Evolutionary conservation across 257 asterid species (phyloP), one percentile per base, ranked within the genome.

Genomic region (Ilex asprella): DNA sequence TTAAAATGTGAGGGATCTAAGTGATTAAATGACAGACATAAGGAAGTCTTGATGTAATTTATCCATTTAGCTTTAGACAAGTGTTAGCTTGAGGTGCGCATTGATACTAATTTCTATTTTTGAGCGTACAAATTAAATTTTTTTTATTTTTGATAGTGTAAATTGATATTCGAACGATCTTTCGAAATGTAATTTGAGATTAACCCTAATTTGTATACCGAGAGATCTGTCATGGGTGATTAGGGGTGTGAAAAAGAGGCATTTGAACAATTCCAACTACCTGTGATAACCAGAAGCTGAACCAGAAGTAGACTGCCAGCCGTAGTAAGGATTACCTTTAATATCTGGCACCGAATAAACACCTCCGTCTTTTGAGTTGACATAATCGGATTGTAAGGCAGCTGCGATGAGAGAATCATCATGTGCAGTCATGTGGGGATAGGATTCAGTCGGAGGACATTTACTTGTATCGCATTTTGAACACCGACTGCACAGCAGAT

Each of bases 241-340:
- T 53, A 16, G 57, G 10, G 30, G 3, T 53, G 57, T 6, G 13
- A 50, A 50, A 6, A 50, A 21, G 15, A 29, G 30, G 30, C 3
- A 7, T 27, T 12, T 12, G 51, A 21, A 29, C 4, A 30, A 62
- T 5, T 53, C 16, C 11, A 55, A 32, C 73, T 79, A 83, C 95
- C 91, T 81, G 60, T 86, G 89, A 66, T 78, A 81, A 62, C 89
- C 86, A 2, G 88, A 80, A 66, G 83, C 82, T 50, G 88, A 81
- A 39, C 88, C 91, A 2, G 95, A 83, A 32, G 88, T 76, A n/a
- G 89, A 84, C 62, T 84, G 81, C 95, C 89, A 84, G 69, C 91
- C 89, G 39, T 76, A 84, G 62, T 84, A 84, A 32, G 85, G 64
- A 60, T 76, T 78, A 35, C 83, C 86, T 68, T 14, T 59, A 21